Evolutionary conservation across 2,329 filamentous ascomycete species (phyloP).

Genomic region (Nectriaceae sp.): DNA sequence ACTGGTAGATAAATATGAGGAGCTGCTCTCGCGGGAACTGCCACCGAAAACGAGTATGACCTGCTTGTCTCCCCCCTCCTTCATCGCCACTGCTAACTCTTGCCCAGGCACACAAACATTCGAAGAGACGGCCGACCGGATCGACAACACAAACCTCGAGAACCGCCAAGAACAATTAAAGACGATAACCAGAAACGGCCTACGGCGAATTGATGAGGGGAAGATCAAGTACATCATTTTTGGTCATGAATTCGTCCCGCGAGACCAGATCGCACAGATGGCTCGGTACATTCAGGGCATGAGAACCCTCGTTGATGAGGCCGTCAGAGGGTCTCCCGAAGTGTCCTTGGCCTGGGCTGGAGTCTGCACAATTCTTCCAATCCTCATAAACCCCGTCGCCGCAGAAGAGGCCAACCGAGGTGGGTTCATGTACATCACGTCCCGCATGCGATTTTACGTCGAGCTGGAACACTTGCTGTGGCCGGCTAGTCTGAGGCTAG

Average conservation of each 20-base stretch:
- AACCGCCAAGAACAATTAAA: neutral
- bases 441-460: constrained; percentile 32
- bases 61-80: neutral
- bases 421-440: constrained; percentile 35
- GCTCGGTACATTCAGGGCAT: constrained; percentile 18
- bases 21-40: constrained; percentile 16
- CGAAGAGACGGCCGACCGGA: neutral
- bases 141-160: neutral
- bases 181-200: constrained; percentile 16
- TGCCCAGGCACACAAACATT: neutral
- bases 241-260: constrained; percentile 19
- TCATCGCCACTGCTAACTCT: neutral
- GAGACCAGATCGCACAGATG: constrained; percentile 24
- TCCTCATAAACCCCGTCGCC: constrained; percentile 33
- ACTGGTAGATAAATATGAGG: constrained; percentile 27
- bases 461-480: constrained; percentile 30
- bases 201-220: constrained; percentile 17
- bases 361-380: constrained; percentile 37
- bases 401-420: constrained; percentile 32
- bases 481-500: constrained; percentile 3
- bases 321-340: constrained; percentile 32
- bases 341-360: constrained; percentile 37
- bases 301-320: constrained; percentile 27
- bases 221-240: constrained; percentile 19
- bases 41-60: neutral